Base-by-base conservation (phyloP, 176 grass and related monocot species). In the Pharus latifolius region DNA sequence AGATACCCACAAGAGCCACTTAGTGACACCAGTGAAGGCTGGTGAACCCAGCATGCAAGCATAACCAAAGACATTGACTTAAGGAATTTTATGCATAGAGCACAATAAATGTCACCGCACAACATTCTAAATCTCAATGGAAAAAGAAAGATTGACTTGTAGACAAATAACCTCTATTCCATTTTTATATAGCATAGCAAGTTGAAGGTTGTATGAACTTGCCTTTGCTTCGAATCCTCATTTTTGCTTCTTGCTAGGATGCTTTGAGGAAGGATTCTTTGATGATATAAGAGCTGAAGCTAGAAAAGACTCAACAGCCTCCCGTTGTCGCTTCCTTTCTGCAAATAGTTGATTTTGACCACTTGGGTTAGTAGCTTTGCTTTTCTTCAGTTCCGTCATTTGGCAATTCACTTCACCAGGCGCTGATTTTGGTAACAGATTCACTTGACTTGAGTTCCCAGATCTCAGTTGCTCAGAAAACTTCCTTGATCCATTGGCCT, bases 271-370 rank as follows among this genome's bases (percentile, higher is more conserved):
- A 70, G 68, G 79, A n/a, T 91, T 91, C 50, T 76, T 96, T 51
- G 86, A 85, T 23, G 89, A 78, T 77, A 98, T 88, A 74, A 98
- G 70, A 65, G 83, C 77, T 56, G 89, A 87, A 19, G 89, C 72
- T 76, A 98, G 81, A 43, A 98, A 54, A 16, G 78, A 87, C 22
- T 92, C 81, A 5, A 98, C 49, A 29, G 83, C 89, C 67, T 90
- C 94, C 30, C 94, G 79, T 61, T 67, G 75, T 31, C 87, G 81
- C 79, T 98, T 98, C 62, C 94, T 90, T 57, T 63, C 57, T 48
- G 81, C 79, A 83, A 80, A 83, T 47, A 83, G 60, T 65, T 81
- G 46, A 60, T 82, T 83, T 69, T 80, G 66, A 72, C 69, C 53
- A 27, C 18, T 43, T 58, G 27, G 14, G 9, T 67, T 69, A 70